A percentile compares a stretch with the other conserved stretches of the same genome.
These are phyloP conservation scores for Nadsonia commutata DNA, from an alignment of 1,139 yeast genomes.

Conservation along the genomic window DNA sequence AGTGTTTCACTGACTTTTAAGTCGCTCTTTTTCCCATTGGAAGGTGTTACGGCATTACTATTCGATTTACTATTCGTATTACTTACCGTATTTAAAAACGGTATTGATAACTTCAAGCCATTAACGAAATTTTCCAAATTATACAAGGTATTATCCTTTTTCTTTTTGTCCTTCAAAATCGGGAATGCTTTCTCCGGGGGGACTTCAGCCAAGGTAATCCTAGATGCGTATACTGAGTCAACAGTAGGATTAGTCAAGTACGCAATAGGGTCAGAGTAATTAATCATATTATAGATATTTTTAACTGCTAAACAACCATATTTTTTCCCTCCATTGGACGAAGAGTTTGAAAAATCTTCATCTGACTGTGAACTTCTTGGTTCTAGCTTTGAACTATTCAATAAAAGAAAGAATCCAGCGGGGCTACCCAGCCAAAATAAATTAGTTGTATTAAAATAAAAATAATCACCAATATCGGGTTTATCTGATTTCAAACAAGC, in stretches of 20 bases:
- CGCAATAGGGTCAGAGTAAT: conserved; percentile 29
- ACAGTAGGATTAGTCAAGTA: conserved; percentile 26
- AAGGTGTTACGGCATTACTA: not conserved
- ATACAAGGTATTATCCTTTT: not conserved
- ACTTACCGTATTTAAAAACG: not conserved
- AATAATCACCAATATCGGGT: conserved; percentile 1
- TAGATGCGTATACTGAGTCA: conserved; percentile 18
- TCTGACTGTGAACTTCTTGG: conserved; percentile 15
- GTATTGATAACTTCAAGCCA: not conserved
- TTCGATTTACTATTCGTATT: not conserved
- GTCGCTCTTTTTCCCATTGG: not conserved
- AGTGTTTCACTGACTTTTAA: not conserved
- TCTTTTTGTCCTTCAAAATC: not conserved
- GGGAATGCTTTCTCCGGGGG: conserved; percentile 17
- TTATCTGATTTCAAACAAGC: not conserved
- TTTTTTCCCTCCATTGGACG: conserved; percentile 10
- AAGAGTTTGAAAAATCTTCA: too few species aligned
- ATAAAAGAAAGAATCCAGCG: conserved; percentile 51
- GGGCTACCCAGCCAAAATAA: conserved; percentile 83
- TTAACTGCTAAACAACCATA: conserved; percentile 29
- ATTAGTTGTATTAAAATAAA: conserved; percentile 60
- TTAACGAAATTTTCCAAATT: not conserved
- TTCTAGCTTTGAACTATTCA: conserved; percentile 16
- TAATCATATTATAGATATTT: conserved; percentile 25
- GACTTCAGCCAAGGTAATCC: conserved; percentile 17